phyloP scores from a whole-genome alignment of 202 grass and related monocot genomes.

The Elaeis oleifera region DNA sequence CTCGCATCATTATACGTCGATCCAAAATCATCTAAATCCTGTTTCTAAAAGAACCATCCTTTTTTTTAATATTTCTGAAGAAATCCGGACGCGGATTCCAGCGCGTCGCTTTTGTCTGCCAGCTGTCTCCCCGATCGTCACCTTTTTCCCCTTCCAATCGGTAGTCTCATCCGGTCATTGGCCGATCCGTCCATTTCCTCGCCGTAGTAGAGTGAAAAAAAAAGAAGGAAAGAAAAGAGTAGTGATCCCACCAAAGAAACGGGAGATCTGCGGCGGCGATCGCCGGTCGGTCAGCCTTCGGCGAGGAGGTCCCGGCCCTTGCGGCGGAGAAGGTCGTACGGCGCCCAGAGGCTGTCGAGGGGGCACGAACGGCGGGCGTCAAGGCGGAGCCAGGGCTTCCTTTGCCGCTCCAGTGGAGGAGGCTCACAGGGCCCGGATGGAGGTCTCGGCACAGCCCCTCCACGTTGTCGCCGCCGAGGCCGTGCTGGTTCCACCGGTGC shows the following conservation, averaged over 20 bases:
- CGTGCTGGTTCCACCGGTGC: constrained; percentile 95
- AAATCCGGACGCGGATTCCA: too few relatives aligned
- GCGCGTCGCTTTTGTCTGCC: too few relatives aligned
- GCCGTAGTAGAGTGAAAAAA: too few relatives aligned
- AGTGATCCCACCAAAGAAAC: too few relatives aligned
- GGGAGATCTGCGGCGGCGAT: too few relatives aligned
- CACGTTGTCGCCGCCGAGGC: constrained; percentile 80
- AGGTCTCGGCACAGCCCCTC: constrained; percentile 77
- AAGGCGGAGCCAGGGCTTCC: constrained; percentile 87
- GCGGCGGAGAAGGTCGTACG: constrained; percentile 69
- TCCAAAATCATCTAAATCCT: too few relatives aligned
- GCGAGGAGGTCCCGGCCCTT: constrained; percentile 54
- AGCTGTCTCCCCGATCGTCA: too few relatives aligned
- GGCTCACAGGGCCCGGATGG: constrained; percentile 67
- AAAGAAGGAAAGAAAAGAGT: too few relatives aligned
- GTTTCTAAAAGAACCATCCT: too few relatives aligned
- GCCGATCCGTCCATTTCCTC: neutral
- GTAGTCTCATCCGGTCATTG: neutral
- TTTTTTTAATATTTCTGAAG: too few relatives aligned
- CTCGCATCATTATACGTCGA: too few relatives aligned
- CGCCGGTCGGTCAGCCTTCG: constrained; percentile 12
- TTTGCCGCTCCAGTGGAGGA: constrained; percentile 95
- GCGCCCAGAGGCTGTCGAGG: constrained; percentile 74
- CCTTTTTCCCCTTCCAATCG: neutral
- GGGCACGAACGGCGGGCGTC: constrained; percentile 64